Evolutionary conservation across 257 asterid genomes (phyloP), one percentile per base, ranked within the genome.

Genomic region (Craterostigma plantagineum): DNA sequence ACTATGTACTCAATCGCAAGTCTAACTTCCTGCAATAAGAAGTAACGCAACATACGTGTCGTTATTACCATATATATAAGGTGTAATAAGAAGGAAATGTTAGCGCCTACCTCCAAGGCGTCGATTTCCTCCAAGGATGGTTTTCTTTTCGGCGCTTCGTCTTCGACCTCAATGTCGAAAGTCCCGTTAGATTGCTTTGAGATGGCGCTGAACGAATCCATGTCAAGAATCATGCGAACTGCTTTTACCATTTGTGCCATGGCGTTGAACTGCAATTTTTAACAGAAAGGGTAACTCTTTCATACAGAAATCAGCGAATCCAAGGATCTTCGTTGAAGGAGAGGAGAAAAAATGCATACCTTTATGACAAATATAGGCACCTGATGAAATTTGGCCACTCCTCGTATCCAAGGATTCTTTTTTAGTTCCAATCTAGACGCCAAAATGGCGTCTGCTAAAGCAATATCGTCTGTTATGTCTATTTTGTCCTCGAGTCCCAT

Each of bases 61-160:
- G n/a, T n/a, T n/a, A n/a, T n/a, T n/a, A n/a, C n/a, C n/a, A n/a
- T n/a, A n/a, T n/a, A n/a, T n/a, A n/a, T n/a, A n/a, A n/a, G n/a
- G n/a, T n/a, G n/a, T n/a, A n/a, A n/a, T 44, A 48, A 14, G 14
- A 38, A 43, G 13, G 18, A 42, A 11, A 40, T 40, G 40, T 49
- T n/a, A n/a, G n/a, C n/a, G n/a, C n/a, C n/a, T n/a, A 85, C 96
- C 97, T 87, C 97, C 67, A 87, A 71, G 43, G 97, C 97, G 58
- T 87, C 98, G 10, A 87, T 82, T 77, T 87, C 98, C 76, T 87
- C 98, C 34, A 87, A 55, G 8, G 95, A 82, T 33, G 93, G 93
- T 54, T 77, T 79, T 60, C 83, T 59, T 51, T 62, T 63, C 23
- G 98, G 98, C 11, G 77, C 86, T 45, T 82, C 98, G 23, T 82